A percentile compares a stretch with the other conserved stretches of the same genome.
These are phyloP conservation scores for Chrysosporium keratinophilum DNA, from an alignment of 2,329 filamentous ascomycete species.

Conservation along the genomic window DNA sequence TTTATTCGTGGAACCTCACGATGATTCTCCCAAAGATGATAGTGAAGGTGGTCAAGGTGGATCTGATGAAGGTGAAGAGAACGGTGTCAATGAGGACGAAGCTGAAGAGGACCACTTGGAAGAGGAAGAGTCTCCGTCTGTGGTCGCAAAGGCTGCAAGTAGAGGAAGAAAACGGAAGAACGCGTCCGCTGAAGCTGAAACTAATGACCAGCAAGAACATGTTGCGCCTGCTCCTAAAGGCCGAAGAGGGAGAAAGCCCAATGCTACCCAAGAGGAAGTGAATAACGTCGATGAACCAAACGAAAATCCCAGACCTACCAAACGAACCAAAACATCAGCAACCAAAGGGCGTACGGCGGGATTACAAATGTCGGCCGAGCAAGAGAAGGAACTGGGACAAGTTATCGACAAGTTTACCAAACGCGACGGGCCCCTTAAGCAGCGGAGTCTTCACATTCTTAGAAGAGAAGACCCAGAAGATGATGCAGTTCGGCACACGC, in stretches of 20 bases:
- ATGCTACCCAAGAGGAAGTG: constrained; percentile 15
- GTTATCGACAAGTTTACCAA: constrained; percentile 37
- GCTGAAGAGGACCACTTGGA: constrained; percentile 12
- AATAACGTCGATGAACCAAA: constrained; percentile 17
- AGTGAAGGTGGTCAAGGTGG: constrained; percentile 16
- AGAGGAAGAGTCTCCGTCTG: constrained; percentile 15
- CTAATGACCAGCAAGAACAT: not conserved
- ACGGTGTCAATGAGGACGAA: constrained; percentile 5
- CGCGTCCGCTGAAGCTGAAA: not conserved
- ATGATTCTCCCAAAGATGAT: constrained; percentile 23
- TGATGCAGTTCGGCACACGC: constrained; percentile 50
- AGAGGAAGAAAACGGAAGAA: constrained; percentile 17
- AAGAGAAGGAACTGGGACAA: constrained; percentile 31
- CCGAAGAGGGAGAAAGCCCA: constrained; percentile 27
- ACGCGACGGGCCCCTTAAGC: constrained; percentile 37
- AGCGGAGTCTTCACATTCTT: constrained; percentile 42
- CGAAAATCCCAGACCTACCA: constrained; percentile 23
- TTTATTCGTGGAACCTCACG: constrained; percentile 21
- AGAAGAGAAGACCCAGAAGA: constrained; percentile 44
- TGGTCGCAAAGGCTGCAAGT: constrained; percentile 8
- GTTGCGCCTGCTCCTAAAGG: constrained; percentile 16
- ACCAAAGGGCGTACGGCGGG: constrained; percentile 20
- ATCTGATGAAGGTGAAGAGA: constrained; percentile 11
- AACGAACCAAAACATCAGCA: constrained; percentile 25
- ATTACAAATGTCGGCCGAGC: constrained; percentile 23